phyloP scores from a whole-genome alignment of 164 flowering plant genomes.

The Chimonanthus salicifolius region DNA sequence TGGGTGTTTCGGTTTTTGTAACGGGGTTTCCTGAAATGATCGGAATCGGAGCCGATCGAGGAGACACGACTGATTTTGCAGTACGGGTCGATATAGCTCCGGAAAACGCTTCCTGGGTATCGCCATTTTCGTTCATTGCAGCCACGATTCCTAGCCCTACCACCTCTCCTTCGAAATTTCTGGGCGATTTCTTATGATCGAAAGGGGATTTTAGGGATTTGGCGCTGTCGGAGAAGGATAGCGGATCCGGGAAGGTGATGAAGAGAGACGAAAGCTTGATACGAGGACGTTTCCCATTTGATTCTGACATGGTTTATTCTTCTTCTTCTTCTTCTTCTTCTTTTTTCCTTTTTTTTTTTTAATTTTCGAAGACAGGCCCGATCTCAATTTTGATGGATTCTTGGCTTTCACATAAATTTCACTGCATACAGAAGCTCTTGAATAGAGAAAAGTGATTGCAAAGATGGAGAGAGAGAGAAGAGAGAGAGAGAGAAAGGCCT shows the following conservation, averaged over 20 bases:
- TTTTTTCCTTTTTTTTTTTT: too few species aligned
- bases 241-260: constrained; percentile 16
- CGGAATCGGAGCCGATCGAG: constrained; percentile 38
- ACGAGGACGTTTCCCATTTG: neutral
- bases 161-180: constrained; percentile 26
- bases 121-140: constrained; percentile 29
- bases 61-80: constrained; percentile 13
- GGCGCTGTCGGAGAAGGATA: constrained; percentile 6
- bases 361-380: neutral
- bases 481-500: neutral
- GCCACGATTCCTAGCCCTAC: constrained; percentile 52
- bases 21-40: constrained; percentile 16
- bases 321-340: too few species aligned
- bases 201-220: constrained; percentile 11
- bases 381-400: neutral
- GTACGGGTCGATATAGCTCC: constrained; percentile 1
- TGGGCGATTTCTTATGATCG: constrained; percentile 24
- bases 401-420: too few species aligned
- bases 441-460: neutral
- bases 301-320: constrained; percentile 1
- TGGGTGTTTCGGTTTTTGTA: constrained; percentile 14
- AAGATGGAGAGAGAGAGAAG: neutral
- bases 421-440: neutral
- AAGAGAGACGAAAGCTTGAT: constrained; percentile 28
- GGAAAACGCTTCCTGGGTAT: constrained; percentile 12